These are phyloP conservation scores for Russula lepida DNA, from an alignment of 768 basidiomycete species.

Conservation along the genomic window DNA sequence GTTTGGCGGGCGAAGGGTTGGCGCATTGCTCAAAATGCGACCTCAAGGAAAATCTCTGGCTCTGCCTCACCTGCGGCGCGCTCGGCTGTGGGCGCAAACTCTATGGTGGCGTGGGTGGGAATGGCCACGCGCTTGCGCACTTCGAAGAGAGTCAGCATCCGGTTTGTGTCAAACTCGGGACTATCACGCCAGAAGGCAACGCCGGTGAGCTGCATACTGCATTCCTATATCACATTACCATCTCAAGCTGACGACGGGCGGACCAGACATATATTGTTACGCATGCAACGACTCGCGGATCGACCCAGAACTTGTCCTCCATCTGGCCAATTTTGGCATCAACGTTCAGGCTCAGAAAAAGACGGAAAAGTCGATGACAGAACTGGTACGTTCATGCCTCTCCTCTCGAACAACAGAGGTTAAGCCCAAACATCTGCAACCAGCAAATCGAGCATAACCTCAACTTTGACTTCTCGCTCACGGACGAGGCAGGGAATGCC, in stretches of 20 bases:
- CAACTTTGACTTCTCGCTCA: constrained; percentile 88
- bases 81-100: constrained; percentile 87
- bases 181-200: constrained; percentile 89
- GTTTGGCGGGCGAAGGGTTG: constrained; percentile 40
- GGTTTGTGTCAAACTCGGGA: constrained; percentile 88
- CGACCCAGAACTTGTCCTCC: constrained; percentile 64
- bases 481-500: constrained; percentile 76
- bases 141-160: constrained; percentile 64
- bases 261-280: constrained; percentile 87
- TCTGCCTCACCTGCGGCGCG: constrained; percentile 85
- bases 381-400: constrained; percentile 50
- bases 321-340: constrained; percentile 81
- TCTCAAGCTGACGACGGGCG: neutral
- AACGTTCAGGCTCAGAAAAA: constrained; percentile 74
- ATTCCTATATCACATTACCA: neutral
- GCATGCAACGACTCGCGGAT: constrained; percentile 74
- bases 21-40: constrained; percentile 79
- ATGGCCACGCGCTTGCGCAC: constrained; percentile 83
- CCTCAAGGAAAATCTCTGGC: constrained; percentile 88
- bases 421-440: neutral
- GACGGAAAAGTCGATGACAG: constrained; percentile 95
- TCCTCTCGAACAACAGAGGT: neutral
- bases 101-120: constrained; percentile 73
- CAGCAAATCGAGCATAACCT: constrained; percentile 97
- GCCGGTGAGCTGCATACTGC: constrained; percentile 53